Evolutionary conservation across 768 basidiomycete species (phyloP), one percentile per base, ranked within the genome.

Genomic region (Mycena filopes): DNA sequence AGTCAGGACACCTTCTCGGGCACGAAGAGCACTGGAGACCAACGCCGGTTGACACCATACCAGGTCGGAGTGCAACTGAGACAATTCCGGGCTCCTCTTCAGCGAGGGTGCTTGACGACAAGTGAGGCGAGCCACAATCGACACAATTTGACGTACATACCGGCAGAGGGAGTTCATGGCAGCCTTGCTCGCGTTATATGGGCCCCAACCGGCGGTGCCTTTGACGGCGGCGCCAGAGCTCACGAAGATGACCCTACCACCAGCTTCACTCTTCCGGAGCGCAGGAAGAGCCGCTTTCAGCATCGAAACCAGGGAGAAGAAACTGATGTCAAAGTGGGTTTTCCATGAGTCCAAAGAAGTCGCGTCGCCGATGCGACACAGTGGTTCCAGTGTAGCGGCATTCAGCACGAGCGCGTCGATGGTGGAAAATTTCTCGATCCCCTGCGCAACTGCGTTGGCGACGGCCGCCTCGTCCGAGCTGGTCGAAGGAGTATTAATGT

Each of bases 131-230:
- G 53, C 36, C n/a, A 41, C 55, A 50, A 16, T 38, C 5, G 20
- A 25, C 18, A 40, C 42, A 23, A 23, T 41, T 26, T 29, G 21
- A 67, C 74, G 29, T 72, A 90, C 74, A 33, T 72, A 90, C 93
- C 92, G 86, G 79, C 88, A 89, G 45, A 98, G 80, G 23, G 90
- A 91, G 76, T 96, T 98, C 88, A 95, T 83, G 2, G 94, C 95
- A 1, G 96, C 95, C 76, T 98, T 96, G 61, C 86, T 82, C 13
- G 95, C 90, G 65, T 86, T 92, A 75, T 94, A 95, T 2, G 92
- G 86, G 4, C 55, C 63, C 63, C 93, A 97, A 4, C 87, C 90
- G 8, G 87, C 76, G 1, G 76, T 83, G 18, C 84, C 86, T 54
- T 89, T 89, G 18, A 85, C 83, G 11, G 95, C 91, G 12, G 94